A percentile compares a stretch with the other conserved stretches of the same genome.
These are phyloP conservation scores for Saxophila tyrrhenica DNA, from an alignment of 495 filamentous ascomycete species.

Conservation along the genomic window DNA sequence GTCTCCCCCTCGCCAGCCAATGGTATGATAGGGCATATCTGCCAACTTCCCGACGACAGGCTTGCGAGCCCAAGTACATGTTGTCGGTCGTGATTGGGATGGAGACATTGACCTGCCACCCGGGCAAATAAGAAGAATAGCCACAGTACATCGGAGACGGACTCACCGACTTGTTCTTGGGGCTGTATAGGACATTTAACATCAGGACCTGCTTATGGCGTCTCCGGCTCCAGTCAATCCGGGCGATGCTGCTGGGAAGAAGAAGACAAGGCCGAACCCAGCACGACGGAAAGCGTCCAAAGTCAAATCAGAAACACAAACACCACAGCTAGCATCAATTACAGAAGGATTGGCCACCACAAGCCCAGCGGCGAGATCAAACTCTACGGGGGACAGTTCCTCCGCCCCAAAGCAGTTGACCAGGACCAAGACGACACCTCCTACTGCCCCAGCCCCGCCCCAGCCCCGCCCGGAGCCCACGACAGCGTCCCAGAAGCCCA, in stretches of 20 bases:
- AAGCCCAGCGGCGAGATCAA: not conserved
- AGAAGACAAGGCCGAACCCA: constrained; percentile 1
- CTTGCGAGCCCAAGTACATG: not conserved
- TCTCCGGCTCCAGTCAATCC: not conserved
- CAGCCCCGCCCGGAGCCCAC: not conserved
- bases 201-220: not conserved
- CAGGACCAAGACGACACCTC: not conserved
- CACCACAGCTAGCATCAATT: not conserved
- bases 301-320: not conserved
- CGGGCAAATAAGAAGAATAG: no score
- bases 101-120: no score
- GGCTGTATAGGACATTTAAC: no score
- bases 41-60: not conserved
- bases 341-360: not conserved
- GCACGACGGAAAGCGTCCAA: not conserved
- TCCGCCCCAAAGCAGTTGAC: not conserved
- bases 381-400: not conserved
- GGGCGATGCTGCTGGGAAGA: not conserved
- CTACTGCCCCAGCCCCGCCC: not conserved
- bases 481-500: not conserved
- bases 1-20: not conserved
- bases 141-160: not conserved
- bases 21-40: not conserved
- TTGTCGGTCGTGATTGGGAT: not conserved
- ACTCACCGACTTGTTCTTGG: no score